A percentile compares a stretch with the other conserved stretches of the same genome.
phyloP scores from a whole-genome alignment of 352 stramenopile species.

The Pythium rishiriense region DNA sequence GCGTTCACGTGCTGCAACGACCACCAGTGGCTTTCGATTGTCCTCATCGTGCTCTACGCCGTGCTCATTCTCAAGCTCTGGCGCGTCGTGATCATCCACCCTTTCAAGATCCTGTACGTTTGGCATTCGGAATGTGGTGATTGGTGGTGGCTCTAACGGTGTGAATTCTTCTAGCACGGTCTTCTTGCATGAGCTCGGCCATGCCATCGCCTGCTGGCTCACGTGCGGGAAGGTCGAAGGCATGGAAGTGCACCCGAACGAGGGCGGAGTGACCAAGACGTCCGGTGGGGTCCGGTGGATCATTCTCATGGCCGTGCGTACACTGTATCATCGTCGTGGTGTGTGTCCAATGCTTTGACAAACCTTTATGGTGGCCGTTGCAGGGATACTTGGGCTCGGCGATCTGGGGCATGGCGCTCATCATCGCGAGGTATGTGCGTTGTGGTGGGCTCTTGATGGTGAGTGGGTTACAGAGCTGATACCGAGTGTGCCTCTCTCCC shows the following conservation, averaged over 20 bases:
- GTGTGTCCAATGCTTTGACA: background rate
- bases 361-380: background rate
- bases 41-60: constrained; percentile 86
- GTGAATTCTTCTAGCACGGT: constrained; percentile 58
- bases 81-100: constrained; percentile 83
- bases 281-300: constrained; percentile 41
- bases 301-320: constrained; percentile 39
- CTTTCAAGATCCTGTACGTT: constrained; percentile 88
- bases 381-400: constrained; percentile 86
- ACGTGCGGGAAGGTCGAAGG: constrained; percentile 84
- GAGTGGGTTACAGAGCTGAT: no score
- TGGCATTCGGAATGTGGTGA: background rate
- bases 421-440: constrained; percentile 47
- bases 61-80: constrained; percentile 90
- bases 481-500: background rate
- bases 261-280: constrained; percentile 83
- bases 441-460: no score
- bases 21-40: constrained; percentile 83
- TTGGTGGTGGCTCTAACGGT: background rate
- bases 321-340: constrained; percentile 16
- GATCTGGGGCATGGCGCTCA: constrained; percentile 85
- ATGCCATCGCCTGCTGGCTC: constrained; percentile 82
- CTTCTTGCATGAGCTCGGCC: constrained; percentile 85
- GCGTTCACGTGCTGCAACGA: constrained; percentile 87
- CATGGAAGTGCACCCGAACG: constrained; percentile 89